A percentile compares a stretch with the other conserved stretches of the same genome.
phyloP scores from a whole-genome alignment of 345 rosid genomes.

The Heritiera littoralis region DNA sequence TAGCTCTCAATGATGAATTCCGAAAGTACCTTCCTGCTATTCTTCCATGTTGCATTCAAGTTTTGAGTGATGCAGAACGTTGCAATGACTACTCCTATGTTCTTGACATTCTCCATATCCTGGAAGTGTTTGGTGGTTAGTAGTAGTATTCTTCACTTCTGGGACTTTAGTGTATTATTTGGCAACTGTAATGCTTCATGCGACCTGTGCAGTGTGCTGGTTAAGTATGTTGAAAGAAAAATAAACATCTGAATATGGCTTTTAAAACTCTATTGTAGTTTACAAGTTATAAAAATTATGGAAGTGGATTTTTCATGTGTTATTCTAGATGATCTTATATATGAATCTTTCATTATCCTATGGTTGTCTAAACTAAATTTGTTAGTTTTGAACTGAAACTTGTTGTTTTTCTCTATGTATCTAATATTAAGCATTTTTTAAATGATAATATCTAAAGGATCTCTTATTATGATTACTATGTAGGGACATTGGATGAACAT shows the following conservation, averaged over 20 bases:
- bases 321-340: background rate
- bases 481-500: constrained; percentile 97
- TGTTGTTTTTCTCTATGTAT: background rate
- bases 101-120: constrained; percentile 88
- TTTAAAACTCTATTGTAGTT: background rate
- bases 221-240: constrained; percentile 8
- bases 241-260: background rate
- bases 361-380: constrained; percentile 2
- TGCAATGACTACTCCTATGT: constrained; percentile 80
- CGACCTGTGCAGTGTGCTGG: background rate
- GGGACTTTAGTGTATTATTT: background rate
- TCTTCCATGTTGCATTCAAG: constrained; percentile 93
- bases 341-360: background rate
- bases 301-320: background rate
- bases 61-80: constrained; percentile 93
- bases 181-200: background rate
- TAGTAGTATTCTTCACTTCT: constrained; percentile 36
- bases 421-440: background rate
- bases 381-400: background rate
- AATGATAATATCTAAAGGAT: background rate
- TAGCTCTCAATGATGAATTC: constrained; percentile 98
- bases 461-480: constrained; percentile 19
- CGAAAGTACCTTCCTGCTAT: constrained; percentile 90
- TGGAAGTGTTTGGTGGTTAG: constrained; percentile 93
- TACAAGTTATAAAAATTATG: background rate